Conservation (phyloP, 2,329 filamentous ascomycete species). For the Aspergillus sp. region DNA sequence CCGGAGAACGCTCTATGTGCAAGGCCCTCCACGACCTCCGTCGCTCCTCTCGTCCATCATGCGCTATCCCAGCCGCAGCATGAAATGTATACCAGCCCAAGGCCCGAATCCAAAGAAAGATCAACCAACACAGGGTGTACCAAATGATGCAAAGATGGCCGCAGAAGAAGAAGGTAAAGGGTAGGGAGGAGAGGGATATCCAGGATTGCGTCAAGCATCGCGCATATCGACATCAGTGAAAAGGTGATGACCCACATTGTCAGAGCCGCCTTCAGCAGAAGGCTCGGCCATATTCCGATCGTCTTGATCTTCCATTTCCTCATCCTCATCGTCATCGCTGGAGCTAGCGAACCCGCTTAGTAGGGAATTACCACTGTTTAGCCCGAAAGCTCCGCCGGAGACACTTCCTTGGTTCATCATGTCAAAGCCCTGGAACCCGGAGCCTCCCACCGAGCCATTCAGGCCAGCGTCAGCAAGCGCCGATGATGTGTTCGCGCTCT, state of each 20-base stretch:
- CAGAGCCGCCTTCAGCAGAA: conserved; percentile 53
- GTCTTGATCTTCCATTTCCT: conserved; percentile 73
- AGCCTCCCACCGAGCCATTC: conserved; percentile 61
- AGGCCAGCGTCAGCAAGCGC: conserved; percentile 80
- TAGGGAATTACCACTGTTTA: conserved; percentile 68
- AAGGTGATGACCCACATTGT: conserved; percentile 67
- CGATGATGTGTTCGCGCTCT: conserved; percentile 62
- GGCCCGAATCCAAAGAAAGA: background rate
- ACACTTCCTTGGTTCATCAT: conserved; percentile 65
- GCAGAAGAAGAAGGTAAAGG: conserved; percentile 17
- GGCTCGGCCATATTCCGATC: conserved; percentile 51
- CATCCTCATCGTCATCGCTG: conserved; percentile 94
- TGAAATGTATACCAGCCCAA: conserved; percentile 9
- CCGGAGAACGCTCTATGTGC: conserved; percentile 23
- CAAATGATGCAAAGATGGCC: conserved; percentile 4
- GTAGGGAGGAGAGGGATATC: conserved; percentile 5
- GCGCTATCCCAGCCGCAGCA: conserved; percentile 18
- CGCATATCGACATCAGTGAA: conserved; percentile 64
- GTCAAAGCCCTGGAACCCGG: conserved; percentile 64
- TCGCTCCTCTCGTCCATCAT: conserved; percentile 20
- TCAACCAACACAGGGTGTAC: conserved; percentile 2
- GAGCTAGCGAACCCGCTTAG: conserved; percentile 91
- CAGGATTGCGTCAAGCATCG: conserved; percentile 48
- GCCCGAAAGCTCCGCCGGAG: conserved; percentile 70
- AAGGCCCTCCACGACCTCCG: conserved; percentile 19